Evolutionary conservation across 1,284 basidiomycete genomes (phyloP), one percentile per base, ranked within the genome.

Genomic region (Puccinia coronata): DNA sequence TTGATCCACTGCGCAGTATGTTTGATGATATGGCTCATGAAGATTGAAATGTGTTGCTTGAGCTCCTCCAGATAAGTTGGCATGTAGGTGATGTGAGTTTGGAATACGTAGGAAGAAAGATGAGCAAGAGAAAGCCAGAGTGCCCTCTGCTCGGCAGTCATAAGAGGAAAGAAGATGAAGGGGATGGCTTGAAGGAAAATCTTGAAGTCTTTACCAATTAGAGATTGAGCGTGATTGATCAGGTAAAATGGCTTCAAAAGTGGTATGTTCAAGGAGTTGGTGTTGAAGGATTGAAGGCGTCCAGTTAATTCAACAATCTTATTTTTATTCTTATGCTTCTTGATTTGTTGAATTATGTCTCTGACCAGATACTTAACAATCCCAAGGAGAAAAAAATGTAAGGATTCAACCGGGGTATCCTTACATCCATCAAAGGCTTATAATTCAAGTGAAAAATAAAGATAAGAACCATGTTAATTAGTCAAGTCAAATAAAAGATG

Each of bases 191-290:
- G 88, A 8, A 85, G 84, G 39, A 88, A 86, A 0, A 77, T 84
- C 2, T 86, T 83, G 74, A 88, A 88, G 81, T 88, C 86, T 2
- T 84, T 82, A 0, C 87, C 87, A 18, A 84, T 85, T 0, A 88
- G 80, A 0, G 87, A 87, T 8, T 84, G 84, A 0, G 85, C 83
- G 81, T 87, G 0, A 20, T 51, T 51, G 9, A 51, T 51, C 49
- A 51, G 18, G 49, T 51, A 51, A 51, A 51, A 20, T 20, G 49
- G 49, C 18, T 51, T 51, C 18, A 51, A 51, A 20, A 51, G 49
- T 12, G 49, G 49, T 11, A 51, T 51, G 49, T 51, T 51, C 49
- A 51, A 20, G 11, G 49, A 51, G 18, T 51, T 51, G 49, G 49
- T 51, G 49, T 51, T 51, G 49, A 51, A 51, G 9, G 49, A 51